These are phyloP conservation scores for Plenodomus tracheiphilus DNA, from an alignment of 2,329 filamentous ascomycete species.

Conservation along the genomic window DNA sequence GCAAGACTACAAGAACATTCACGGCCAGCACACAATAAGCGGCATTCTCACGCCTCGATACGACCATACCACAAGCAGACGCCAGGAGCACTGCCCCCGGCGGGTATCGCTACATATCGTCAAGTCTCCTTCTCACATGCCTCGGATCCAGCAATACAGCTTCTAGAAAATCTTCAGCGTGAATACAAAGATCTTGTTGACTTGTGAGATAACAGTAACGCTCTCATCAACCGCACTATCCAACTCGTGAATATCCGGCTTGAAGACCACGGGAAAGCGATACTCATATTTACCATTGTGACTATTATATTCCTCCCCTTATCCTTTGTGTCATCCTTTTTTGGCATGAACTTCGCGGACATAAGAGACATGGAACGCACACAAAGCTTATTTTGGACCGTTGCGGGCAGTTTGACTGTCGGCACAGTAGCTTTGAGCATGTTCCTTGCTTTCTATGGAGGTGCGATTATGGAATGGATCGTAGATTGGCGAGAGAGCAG, in stretches of 20 bases:
- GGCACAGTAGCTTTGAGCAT: slow-evolving; percentile 44
- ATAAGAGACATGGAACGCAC: slow-evolving; percentile 46
- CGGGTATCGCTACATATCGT: slow-evolving; percentile 40
- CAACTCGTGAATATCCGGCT: slow-evolving; percentile 51
- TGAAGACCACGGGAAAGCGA: slow-evolving; percentile 51
- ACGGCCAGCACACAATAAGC: slow-evolving; percentile 5
- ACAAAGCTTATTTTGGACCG: slow-evolving; percentile 48
- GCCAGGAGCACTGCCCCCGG: slow-evolving; percentile 18
- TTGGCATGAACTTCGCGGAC: slow-evolving; percentile 50
- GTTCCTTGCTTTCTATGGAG: slow-evolving; percentile 49
- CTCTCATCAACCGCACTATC: slow-evolving; percentile 49
- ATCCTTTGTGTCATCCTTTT: slow-evolving; percentile 49
- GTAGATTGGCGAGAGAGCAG: slow-evolving; percentile 42
- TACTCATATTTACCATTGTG: slow-evolving; percentile 50
- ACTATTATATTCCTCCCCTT: slow-evolving; percentile 51
- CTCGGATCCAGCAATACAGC: slow-evolving; percentile 43
- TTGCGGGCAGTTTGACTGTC: slow-evolving; percentile 44
- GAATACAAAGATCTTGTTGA: slow-evolving; percentile 47
- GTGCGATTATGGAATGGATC: slow-evolving; percentile 41
- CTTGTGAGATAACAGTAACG: slow-evolving; percentile 49
- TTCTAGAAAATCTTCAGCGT: slow-evolving; percentile 47
- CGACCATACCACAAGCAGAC: slow-evolving; percentile 13
- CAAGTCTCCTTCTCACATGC: slow-evolving; percentile 44
- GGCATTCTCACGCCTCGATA: slow-evolving; percentile 10
- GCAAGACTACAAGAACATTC: slow-evolving; percentile 28